Evolutionary conservation across 805 yeast species (phyloP), one percentile per base, ranked within the genome.

Genomic region (Candida verbasci): DNA sequence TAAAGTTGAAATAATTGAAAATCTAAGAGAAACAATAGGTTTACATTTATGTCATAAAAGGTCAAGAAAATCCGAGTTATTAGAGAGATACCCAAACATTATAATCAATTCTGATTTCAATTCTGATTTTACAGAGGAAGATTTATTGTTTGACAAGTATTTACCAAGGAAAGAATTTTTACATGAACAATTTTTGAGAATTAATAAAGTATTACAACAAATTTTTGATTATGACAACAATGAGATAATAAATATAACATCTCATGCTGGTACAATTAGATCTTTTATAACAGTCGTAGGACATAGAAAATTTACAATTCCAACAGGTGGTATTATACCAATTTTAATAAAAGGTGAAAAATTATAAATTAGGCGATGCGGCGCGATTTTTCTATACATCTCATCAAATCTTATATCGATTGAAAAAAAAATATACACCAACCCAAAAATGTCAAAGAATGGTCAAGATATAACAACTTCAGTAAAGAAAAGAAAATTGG

Each of bases 321-420:
- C 76, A 17, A 76, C 83, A 1, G 81, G 83, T 4, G 79, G 80
- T n/a, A 68, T 76, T 60, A 70, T 78, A 8, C 77, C 78, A 6
- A 60, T 73, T 22, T 72, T 77, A 4, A 66, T 78, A 15, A 72
- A 72, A 49, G 79, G 46, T 18, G 35, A 4, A 16, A 18, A 18
- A 18, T 22, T 15, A 15, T 10, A 18, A 22, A 4, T 12, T 14
- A 16, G 6, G 10, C 25, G 6, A 8, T 18, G 21, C 6, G 8
- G 10, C 10, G 6, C 10, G 25, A n/a, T 24, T 7, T 8, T 24
- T 7, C 24, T 21, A 21, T 21, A 6, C 34, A 21, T 30, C 34
- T 30, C 34, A 30, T 29, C 24, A 30, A 15, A 18, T 18, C 11
- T 17, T n/a, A n/a, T n/a, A n/a, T n/a, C n/a, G n/a, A 24, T 9